Evolutionary conservation across 208 protist species (phyloP).

Genomic region (Histomonas meleagridis): DNA sequence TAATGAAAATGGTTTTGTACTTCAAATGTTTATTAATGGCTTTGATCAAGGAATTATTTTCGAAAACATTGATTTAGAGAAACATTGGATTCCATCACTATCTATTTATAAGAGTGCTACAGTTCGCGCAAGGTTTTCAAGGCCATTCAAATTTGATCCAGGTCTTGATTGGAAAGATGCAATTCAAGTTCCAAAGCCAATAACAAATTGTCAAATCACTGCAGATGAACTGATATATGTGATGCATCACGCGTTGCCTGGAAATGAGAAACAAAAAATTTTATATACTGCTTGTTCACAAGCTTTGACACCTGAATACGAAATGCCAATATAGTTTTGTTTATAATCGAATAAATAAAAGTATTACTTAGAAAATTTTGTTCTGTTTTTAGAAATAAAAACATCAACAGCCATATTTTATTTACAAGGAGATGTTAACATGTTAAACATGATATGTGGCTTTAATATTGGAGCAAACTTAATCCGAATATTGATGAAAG

Average conservation of each 20-base stretch:
- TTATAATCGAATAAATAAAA: too few relatives aligned
- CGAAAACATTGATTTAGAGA: neutral
- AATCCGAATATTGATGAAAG: too few relatives aligned
- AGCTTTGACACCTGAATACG: neutral
- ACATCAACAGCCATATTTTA: too few relatives aligned
- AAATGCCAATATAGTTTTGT: neutral
- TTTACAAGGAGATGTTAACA: too few relatives aligned
- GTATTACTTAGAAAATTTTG: too few relatives aligned
- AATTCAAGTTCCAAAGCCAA: neutral
- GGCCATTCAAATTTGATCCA: neutral
- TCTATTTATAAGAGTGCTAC: neutral
- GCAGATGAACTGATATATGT: neutral
- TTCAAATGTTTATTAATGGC: neutral
- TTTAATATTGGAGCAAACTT: too few relatives aligned
- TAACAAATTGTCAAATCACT: neutral
- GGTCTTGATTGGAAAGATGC: neutral
- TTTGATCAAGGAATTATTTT: neutral
- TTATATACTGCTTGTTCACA: neutral
- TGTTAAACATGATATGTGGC: too few relatives aligned
- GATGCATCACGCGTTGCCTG: neutral
- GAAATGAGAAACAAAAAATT: neutral
- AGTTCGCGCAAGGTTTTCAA: neutral
- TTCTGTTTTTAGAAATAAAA: too few relatives aligned
- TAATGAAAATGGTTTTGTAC: neutral
- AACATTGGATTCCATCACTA: conserved; percentile 22